These are phyloP conservation scores for Russula emetica DNA, from an alignment of 768 basidiomycete species.

Conservation along the genomic window DNA sequence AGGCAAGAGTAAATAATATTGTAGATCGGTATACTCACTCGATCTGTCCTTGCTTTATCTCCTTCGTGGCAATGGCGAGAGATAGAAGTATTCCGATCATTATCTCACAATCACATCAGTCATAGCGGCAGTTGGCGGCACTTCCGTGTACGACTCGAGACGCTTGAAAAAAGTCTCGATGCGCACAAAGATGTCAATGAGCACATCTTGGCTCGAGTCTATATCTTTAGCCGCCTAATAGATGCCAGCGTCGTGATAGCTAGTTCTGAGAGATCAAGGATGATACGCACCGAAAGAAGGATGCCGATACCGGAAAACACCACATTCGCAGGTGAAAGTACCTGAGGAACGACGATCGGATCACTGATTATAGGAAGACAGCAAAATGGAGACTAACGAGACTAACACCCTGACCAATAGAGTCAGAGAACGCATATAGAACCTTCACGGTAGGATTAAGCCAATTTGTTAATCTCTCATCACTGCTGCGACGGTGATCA, in stretches of 20 bases:
- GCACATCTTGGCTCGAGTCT: not conserved
- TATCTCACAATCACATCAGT: not conserved
- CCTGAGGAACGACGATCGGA: not conserved
- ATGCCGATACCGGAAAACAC: conserved; percentile 2
- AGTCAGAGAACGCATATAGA: not conserved
- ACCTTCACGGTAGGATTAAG: conserved; percentile 1
- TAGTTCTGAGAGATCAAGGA: not conserved
- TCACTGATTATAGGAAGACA: not conserved
- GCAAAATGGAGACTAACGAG: not conserved
- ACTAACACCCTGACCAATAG: not conserved
- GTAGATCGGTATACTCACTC: not conserved
- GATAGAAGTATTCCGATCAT: conserved; percentile 8
- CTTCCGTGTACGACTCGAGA: conserved; percentile 2
- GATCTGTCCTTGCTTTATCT: not conserved
- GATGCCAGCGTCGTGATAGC: not conserved
- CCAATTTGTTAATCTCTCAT: conserved; percentile 1
- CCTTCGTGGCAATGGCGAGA: conserved; percentile 5
- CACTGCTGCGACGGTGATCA: not conserved
- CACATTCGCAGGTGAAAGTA: not conserved
- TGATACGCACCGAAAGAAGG: conserved; percentile 4
- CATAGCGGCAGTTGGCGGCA: not conserved
- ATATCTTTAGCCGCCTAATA: conserved; percentile 7
- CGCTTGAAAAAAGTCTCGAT: conserved; percentile 9
- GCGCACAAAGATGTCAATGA: conserved; percentile 4
- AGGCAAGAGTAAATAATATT: not conserved